Conservation (phyloP, 106 monocot genomes). For the Platanthera zijinensis region DNA sequence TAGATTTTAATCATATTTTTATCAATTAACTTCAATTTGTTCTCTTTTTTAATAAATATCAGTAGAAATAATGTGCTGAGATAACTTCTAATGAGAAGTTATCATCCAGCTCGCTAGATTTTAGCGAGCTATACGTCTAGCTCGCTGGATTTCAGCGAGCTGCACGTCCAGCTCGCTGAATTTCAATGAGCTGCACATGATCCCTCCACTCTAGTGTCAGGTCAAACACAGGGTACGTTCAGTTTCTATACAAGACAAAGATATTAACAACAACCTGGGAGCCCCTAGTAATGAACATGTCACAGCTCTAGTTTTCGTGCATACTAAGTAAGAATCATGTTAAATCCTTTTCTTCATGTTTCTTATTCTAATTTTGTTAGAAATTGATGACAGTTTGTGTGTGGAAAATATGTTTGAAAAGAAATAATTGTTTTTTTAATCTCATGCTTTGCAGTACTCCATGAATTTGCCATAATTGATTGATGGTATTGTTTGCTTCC, state of each 20-base stretch:
- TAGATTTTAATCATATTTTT: too few relatives aligned
- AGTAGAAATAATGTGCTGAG: too few relatives aligned
- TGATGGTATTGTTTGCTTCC: too few relatives aligned
- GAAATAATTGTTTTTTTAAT: neutral
- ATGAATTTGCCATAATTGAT: too few relatives aligned
- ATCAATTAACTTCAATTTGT: too few relatives aligned
- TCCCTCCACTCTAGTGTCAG: conserved; percentile 50
- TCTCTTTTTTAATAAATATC: too few relatives aligned
- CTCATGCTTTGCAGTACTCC: neutral
- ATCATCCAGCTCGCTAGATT: too few relatives aligned
- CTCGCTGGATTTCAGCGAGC: too few relatives aligned
- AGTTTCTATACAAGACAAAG: conserved; percentile 41
- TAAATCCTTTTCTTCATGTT: neutral
- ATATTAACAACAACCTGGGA: conserved; percentile 28
- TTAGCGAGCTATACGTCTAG: too few relatives aligned
- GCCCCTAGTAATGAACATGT: conserved; percentile 38
- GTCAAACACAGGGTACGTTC: conserved; percentile 31
- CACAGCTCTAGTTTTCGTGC: conserved; percentile 64
- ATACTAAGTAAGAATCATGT: conserved; percentile 62
- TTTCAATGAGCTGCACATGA: conserved; percentile 8
- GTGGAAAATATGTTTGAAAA: neutral
- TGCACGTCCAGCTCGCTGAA: too few relatives aligned
- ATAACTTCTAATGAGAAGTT: too few relatives aligned
- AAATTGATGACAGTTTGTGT: neutral
- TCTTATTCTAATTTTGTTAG: neutral